A percentile compares a stretch with the other conserved stretches of the same genome.
These are phyloP conservation scores for Leptographium galeiforme DNA, from an alignment of 2,329 filamentous ascomycete species.

Conservation along the genomic window DNA sequence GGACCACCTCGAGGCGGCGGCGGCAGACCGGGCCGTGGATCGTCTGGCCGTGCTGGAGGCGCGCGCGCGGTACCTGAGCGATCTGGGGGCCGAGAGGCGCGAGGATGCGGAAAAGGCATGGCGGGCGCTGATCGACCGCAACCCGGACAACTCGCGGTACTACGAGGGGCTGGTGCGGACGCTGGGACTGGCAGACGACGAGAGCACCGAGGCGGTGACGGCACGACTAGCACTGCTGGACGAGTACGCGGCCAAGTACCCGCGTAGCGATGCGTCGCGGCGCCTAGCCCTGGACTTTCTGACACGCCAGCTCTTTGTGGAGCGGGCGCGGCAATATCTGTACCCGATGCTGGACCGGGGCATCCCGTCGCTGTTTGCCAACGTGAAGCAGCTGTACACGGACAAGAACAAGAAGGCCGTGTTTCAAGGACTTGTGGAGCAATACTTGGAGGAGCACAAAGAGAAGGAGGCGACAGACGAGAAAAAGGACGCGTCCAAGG, in stretches of 20 bases:
- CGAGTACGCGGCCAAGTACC: constrained; percentile 67
- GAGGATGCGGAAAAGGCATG: constrained; percentile 76
- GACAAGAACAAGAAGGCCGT: constrained; percentile 65
- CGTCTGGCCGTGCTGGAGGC: constrained; percentile 74
- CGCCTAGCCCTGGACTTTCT: constrained; percentile 85
- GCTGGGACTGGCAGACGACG: constrained; percentile 40
- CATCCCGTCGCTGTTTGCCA: constrained; percentile 90
- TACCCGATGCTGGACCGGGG: constrained; percentile 79
- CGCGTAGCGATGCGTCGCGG: constrained; percentile 71
- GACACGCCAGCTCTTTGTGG: constrained; percentile 65
- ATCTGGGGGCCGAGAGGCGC: constrained; percentile 50
- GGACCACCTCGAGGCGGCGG: constrained; percentile 68
- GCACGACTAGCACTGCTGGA: constrained; percentile 59
- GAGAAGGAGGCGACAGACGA: constrained; percentile 20
- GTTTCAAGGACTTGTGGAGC: constrained; percentile 62
- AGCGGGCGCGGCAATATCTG: constrained; percentile 67
- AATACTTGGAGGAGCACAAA: constrained; percentile 47
- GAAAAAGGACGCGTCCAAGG: constrained; percentile 35
- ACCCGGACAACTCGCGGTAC: constrained; percentile 76
- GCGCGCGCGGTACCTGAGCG: constrained; percentile 69
- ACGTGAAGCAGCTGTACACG: constrained; percentile 83
- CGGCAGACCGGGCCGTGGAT: constrained; percentile 68
- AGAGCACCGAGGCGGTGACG: constrained; percentile 38
- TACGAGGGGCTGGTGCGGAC: constrained; percentile 64
- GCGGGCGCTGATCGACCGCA: constrained; percentile 67